Conservation (phyloP, 2,329 filamentous ascomycete species). For the Hymenoscyphus infarciens region DNA sequence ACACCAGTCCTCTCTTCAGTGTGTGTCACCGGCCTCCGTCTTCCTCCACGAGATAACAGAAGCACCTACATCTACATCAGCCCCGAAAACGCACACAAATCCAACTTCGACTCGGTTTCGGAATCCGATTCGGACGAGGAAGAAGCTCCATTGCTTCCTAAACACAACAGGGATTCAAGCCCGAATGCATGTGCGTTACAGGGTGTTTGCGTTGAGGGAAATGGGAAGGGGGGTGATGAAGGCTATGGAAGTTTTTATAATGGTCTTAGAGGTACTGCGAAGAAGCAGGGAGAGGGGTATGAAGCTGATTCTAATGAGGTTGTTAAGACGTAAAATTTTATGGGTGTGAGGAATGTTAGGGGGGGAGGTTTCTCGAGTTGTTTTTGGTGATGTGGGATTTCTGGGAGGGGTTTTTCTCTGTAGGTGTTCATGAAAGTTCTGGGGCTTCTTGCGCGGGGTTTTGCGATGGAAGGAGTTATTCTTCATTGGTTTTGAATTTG, state of each 20-base stretch:
- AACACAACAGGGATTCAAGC: neutral
- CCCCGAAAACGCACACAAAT: neutral
- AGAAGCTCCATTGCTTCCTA: neutral
- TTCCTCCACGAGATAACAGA: neutral
- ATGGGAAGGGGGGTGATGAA: neutral
- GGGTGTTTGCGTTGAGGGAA: neutral
- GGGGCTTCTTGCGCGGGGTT: too few relatives aligned
- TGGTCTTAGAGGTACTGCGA: neutral
- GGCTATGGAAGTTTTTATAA: constrained; percentile 1
- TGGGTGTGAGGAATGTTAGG: neutral
- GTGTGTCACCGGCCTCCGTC: neutral
- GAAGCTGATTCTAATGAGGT: neutral
- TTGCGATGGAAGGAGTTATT: too few relatives aligned
- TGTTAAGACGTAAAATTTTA: neutral
- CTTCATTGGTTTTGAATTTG: too few relatives aligned
- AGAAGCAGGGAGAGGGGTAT: neutral
- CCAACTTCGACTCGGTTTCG: too few relatives aligned
- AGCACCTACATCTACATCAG: neutral
- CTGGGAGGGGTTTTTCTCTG: too few relatives aligned
- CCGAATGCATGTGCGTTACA: neutral
- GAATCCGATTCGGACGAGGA: neutral
- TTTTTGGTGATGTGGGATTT: too few relatives aligned
- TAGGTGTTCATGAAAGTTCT: too few relatives aligned
- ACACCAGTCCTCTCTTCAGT: neutral
- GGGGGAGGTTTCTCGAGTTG: too few relatives aligned